Percentiles rank a stretch among this genome's conserved stretches.
These are phyloP conservation scores for Populus ilicifolia DNA, from an alignment of 345 rosid genomes.

Conservation along the genomic window DNA sequence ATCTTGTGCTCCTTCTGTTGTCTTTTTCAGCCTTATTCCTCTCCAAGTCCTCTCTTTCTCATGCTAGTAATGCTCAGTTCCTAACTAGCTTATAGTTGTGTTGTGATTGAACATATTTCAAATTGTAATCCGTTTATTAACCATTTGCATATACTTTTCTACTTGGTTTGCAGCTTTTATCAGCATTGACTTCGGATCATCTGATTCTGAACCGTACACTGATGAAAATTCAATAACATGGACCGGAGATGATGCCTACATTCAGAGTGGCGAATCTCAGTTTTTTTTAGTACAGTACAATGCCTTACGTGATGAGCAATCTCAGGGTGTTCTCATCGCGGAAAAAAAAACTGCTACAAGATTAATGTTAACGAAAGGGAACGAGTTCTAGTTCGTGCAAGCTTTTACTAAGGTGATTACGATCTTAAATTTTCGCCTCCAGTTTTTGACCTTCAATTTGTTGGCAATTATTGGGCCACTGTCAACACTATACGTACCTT, in stretches of 20 bases:
- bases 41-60: too few relatives aligned
- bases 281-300: background rate
- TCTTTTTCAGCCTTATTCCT: too few relatives aligned
- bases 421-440: slow-evolving; percentile 40
- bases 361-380: slow-evolving; percentile 5
- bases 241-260: slow-evolving; percentile 11
- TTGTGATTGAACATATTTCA: too few relatives aligned
- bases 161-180: background rate
- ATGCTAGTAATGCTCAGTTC: too few relatives aligned
- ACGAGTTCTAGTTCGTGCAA: slow-evolving; percentile 31
- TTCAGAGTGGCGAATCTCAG: background rate
- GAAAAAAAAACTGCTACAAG: slow-evolving; percentile 40
- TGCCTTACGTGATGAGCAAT: slow-evolving; percentile 14
- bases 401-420: slow-evolving; percentile 41
- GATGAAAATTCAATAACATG: background rate
- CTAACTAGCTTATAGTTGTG: too few relatives aligned
- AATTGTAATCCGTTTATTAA: too few relatives aligned
- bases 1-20: too few relatives aligned
- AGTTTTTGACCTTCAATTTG: slow-evolving; percentile 32
- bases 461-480: slow-evolving; percentile 35
- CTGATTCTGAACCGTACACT: background rate
- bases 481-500: slow-evolving; percentile 24
- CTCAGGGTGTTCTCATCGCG: slow-evolving; percentile 31
- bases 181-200: slow-evolving; percentile 17
- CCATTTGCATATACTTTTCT: too few relatives aligned